These are phyloP conservation scores for Psilocybe cyanescens DNA, from an alignment of 768 basidiomycete species.

Conservation along the genomic window DNA sequence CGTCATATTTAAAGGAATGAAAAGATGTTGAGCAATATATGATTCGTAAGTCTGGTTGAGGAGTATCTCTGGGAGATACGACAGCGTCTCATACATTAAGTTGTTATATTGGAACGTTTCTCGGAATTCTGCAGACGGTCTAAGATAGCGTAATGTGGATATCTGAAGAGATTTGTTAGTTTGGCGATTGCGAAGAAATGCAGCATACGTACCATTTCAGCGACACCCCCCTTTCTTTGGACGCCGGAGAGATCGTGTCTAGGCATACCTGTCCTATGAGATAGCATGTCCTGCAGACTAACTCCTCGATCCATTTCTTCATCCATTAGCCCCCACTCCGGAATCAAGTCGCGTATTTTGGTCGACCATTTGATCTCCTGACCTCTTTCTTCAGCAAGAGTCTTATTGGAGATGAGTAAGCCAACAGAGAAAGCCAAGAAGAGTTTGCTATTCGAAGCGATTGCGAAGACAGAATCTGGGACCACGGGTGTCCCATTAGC, in stretches of 20 bases:
- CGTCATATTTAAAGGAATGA: constrained; percentile 41
- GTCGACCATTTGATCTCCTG: constrained; percentile 39
- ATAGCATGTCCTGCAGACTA: constrained; percentile 43
- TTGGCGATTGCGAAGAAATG: not conserved
- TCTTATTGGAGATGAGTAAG: constrained; percentile 40
- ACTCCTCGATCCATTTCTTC: constrained; percentile 35
- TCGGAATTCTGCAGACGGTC: constrained; percentile 42
- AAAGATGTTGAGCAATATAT: constrained; percentile 41
- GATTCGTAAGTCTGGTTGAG: constrained; percentile 44
- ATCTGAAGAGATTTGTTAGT: constrained; percentile 27
- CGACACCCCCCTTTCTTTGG: constrained; percentile 31
- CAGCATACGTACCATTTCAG: constrained; percentile 35
- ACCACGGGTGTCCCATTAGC: constrained; percentile 38
- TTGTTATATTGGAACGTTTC: constrained; percentile 51
- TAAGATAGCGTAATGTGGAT: constrained; percentile 37
- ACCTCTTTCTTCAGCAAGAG: constrained; percentile 33
- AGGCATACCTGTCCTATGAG: constrained; percentile 50
- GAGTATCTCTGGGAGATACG: constrained; percentile 40
- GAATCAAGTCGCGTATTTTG: constrained; percentile 37
- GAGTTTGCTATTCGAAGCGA: constrained; percentile 49
- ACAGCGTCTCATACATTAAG: constrained; percentile 46
- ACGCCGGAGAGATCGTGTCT: constrained; percentile 43
- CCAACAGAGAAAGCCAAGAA: constrained; percentile 43
- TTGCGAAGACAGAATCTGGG: constrained; percentile 46
- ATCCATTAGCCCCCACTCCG: constrained; percentile 45